Conservation (phyloP, 352 stramenopile species). For the Elongisporangium anandrum region DNA sequence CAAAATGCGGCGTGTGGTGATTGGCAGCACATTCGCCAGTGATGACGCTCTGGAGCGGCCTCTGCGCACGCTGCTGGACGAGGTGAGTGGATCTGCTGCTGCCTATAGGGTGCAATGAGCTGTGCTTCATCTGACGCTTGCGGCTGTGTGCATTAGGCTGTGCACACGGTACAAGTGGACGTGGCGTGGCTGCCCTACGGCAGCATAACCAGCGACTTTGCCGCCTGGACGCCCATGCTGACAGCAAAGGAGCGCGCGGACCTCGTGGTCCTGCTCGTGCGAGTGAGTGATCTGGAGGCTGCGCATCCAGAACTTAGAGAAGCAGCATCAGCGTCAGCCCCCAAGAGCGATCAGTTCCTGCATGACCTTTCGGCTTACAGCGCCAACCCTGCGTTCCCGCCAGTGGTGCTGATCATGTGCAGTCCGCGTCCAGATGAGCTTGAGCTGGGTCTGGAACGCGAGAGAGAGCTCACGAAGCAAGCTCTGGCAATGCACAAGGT, state of each 20-base stretch:
- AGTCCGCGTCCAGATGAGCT: constrained; percentile 15
- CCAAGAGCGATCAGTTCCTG: constrained; percentile 12
- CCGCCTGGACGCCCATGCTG: constrained; percentile 20
- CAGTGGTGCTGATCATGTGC: constrained; percentile 37
- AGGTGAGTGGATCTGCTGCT: constrained; percentile 27
- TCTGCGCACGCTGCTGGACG: constrained; percentile 39
- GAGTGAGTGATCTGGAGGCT: constrained; percentile 46
- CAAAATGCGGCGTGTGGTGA: constrained; percentile 21
- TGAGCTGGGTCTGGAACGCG: constrained; percentile 8
- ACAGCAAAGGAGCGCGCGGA: constrained; percentile 13
- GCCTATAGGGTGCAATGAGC: not conserved
- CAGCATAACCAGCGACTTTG: constrained; percentile 22
- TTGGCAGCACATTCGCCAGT: constrained; percentile 57
- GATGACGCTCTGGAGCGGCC: constrained; percentile 47
- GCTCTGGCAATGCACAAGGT: constrained; percentile 21
- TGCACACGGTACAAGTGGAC: constrained; percentile 18
- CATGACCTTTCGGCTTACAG: constrained; percentile 22
- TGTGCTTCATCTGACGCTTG: not conserved
- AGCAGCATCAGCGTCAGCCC: not conserved
- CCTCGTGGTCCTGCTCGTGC: constrained; percentile 56
- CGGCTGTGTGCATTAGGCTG: constrained; percentile 16
- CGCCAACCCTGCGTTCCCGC: constrained; percentile 6
- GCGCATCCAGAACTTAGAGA: constrained; percentile 52
- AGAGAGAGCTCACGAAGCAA: constrained; percentile 11
- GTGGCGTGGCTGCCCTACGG: constrained; percentile 62